Evolutionary conservation across 306 rosid species (phyloP), one percentile per base, ranked within the genome.

Genomic region (Vigna unguiculata): DNA sequence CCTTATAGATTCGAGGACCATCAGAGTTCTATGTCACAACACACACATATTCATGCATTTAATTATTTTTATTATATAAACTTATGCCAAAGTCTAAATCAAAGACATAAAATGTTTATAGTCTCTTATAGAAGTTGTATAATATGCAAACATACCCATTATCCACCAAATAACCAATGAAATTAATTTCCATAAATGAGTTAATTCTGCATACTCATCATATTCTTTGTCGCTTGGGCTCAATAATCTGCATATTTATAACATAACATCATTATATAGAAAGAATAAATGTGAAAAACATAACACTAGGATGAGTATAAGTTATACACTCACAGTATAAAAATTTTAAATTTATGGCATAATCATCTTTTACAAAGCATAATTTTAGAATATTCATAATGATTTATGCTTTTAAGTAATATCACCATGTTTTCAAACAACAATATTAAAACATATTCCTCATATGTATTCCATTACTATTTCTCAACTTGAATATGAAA

Each of bases 151-250:
- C 36, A 32, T 32, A 32, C 32, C 4, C 36, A 32, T 4, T 32
- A 32, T 0, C 36, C 5, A 32, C 6, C 32, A 28, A 2, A 28
- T 28, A 4, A 28, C 32, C 32, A 32, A 32, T 32, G 36, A 32
- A 32, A 32, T 32, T 32, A 32, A 32, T 32, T 32, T 6, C 7
- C 36, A 32, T 30, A 4, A 4, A 28, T 28, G 32, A 28, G 32
- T 32, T 32, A 32, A 32, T 5, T 32, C 36, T 4, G 36, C 7
- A 5, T 28, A 28, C 32, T 32, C 7, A 66, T 86, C 85, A 86
- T 82, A 89, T 84, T 87, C 85, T 93, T 58, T 89, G 82, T 43
- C 98, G 88, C 90, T 93, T 91, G 6, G 90, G 83, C 78, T 88
- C 32, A 28, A 28, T 90, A 65, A 85, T 89, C 97, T 93, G 80